Evolutionary conservation across 257 asterid genomes (phyloP).

Genomic region (Solanum chmielewskii): DNA sequence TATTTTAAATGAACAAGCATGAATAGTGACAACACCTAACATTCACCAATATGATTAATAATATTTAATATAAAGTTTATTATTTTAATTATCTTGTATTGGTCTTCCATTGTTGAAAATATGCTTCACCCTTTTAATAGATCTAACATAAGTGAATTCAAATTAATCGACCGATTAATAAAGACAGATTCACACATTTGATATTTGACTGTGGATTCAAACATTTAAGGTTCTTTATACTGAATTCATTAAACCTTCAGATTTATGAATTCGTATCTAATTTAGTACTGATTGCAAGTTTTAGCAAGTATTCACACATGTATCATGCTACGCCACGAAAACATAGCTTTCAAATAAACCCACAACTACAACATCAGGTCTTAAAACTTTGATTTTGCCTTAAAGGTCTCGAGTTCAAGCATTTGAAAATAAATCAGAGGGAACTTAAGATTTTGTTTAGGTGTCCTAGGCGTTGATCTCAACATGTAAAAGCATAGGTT

Average conservation of each 20-base stretch:
- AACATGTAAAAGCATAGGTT: background rate
- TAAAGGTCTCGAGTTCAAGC: too few relatives aligned
- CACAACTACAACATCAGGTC: background rate
- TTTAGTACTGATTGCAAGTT: too few relatives aligned
- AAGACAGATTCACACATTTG: background rate
- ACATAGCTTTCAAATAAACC: too few relatives aligned
- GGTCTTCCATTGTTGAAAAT: background rate
- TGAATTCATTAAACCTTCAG: rapidly evolving
- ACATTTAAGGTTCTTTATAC: background rate
- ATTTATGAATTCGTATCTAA: background rate
- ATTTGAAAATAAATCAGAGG: background rate
- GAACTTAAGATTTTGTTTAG: background rate
- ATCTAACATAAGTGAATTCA: background rate
- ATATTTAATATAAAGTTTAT: background rate
- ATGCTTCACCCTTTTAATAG: too few relatives aligned
- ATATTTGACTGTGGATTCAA: background rate
- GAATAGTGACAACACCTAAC: background rate
- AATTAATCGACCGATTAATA: background rate
- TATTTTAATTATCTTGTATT: background rate
- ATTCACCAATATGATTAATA: background rate
- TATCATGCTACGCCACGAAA: background rate
- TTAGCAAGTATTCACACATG: background rate
- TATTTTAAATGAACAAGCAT: background rate
- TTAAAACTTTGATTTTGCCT: background rate
- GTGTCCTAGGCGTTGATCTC: background rate